phyloP scores from a whole-genome alignment of 2,329 filamentous ascomycete genomes.

The Colletotrichum cordylinicola region DNA sequence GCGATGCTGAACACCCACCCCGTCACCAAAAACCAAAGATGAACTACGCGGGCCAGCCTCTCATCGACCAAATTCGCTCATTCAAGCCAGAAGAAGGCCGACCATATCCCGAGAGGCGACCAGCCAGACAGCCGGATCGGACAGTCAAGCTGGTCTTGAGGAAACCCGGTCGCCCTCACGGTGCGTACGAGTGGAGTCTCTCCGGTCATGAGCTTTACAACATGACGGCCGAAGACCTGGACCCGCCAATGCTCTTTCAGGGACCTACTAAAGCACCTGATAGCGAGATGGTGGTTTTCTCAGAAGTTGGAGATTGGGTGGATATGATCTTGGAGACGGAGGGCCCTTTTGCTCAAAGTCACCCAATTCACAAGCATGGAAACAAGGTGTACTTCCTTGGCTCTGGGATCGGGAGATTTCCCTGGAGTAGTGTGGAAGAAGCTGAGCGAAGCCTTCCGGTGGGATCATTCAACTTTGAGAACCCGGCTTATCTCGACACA shows the following conservation, averaged over 20 bases:
- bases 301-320: background rate
- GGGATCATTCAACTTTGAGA: conserved; percentile 45
- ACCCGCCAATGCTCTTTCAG: background rate
- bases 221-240: background rate
- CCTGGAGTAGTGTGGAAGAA: background rate
- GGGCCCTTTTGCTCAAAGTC: background rate
- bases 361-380: background rate
- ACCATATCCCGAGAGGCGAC: background rate
- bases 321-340: background rate
- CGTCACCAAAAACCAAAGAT: background rate
- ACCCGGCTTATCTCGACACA: conserved; percentile 44
- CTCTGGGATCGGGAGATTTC: background rate
- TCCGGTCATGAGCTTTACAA: background rate
- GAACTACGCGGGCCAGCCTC: background rate
- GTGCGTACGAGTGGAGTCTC: background rate
- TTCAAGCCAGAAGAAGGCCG: background rate
- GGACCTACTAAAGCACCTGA: background rate
- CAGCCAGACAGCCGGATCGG: background rate
- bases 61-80: background rate
- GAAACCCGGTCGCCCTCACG: background rate
- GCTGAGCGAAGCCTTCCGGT: background rate
- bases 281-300: background rate
- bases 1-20: background rate
- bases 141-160: background rate
- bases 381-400: background rate